Evolutionary conservation across 164 flowering plant species (phyloP), one percentile per base, ranked within the genome.

Genomic region (Chloranthus sessilifolius): DNA sequence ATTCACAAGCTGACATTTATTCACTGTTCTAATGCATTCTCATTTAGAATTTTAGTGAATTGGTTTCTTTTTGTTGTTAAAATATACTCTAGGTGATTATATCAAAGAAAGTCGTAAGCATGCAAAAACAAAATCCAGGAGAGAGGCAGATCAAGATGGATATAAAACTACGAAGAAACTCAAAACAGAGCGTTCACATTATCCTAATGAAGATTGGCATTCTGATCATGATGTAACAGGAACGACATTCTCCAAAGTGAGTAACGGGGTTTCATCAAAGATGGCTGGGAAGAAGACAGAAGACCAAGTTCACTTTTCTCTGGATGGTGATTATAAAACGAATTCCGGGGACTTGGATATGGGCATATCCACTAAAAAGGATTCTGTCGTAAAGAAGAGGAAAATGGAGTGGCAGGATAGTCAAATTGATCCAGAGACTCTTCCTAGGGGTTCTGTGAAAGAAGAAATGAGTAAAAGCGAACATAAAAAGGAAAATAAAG

Each of bases 111-210:
- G 27, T 33, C 34, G 45, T 14, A 76, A 62, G 57, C 65, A 53
- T 50, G 51, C 53, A 38, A 86, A 73, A 63, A 35, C 48, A 29
- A 78, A 72, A 47, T 56, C 53, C 59, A 74, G 68, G 73, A 69
- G 78, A 61, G 74, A 44, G 19, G 17, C 50, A 39, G 72, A 71
- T 50, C 73, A 60, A 55, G 80, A 75, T 55, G 47, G 23, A 61
- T 55, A 34, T 52, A 72, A 47, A 61, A 55, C 61, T 36, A 63
- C 78, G 43, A 88, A 92, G 81, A 88, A 85, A 68, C 38, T 53
- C 5, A 84, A 74, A 79, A 62, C 50, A 27, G 83, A 65, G 31
- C 63, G 42, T 14, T 26, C 59, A 31, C 62, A 44, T 30, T 28
- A n/a, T 59, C 23, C 49, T 26, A 72, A 64, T 47, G 79, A 64